phyloP scores from a whole-genome alignment of 257 asterid genomes.

The Jacaranda mimosifolia region DNA sequence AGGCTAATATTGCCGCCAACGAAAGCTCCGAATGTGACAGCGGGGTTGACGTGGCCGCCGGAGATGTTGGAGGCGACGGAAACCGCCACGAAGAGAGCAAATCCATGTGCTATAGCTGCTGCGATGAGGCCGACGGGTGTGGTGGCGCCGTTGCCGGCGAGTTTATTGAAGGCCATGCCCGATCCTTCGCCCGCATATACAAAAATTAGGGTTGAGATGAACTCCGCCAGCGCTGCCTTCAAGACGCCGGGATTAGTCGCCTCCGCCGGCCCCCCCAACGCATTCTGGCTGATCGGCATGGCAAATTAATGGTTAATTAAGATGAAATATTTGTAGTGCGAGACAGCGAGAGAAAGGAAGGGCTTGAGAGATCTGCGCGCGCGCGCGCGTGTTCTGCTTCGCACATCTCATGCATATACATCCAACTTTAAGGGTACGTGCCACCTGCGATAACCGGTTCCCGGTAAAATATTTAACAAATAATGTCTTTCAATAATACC shows the following conservation, averaged over 20 bases:
- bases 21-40: constrained; percentile 38
- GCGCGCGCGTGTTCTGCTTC: neutral
- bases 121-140: constrained; percentile 39
- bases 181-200: constrained; percentile 60
- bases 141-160: constrained; percentile 20
- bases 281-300: constrained; percentile 46
- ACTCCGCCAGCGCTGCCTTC: constrained; percentile 61
- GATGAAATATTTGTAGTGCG: neutral
- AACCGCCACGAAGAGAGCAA: constrained; percentile 42
- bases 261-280: constrained; percentile 47
- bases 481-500: too few species aligned
- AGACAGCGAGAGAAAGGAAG: too few species aligned
- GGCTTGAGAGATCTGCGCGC: neutral
- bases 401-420: constrained; percentile 19
- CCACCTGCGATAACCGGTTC: constrained; percentile 15
- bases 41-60: constrained; percentile 42
- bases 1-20: constrained; percentile 39
- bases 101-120: constrained; percentile 36
- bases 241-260: constrained; percentile 42
- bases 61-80: constrained; percentile 38
- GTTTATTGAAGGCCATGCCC: constrained; percentile 47
- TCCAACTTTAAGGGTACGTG: neutral
- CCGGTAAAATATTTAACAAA: neutral
- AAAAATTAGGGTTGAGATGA: constrained; percentile 55
- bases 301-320: constrained; percentile 1